Percentiles rank a stretch among this genome's conserved stretches.
phyloP scores from a whole-genome alignment of 1,284 basidiomycete species.

The Amylostereum chailletii region DNA sequence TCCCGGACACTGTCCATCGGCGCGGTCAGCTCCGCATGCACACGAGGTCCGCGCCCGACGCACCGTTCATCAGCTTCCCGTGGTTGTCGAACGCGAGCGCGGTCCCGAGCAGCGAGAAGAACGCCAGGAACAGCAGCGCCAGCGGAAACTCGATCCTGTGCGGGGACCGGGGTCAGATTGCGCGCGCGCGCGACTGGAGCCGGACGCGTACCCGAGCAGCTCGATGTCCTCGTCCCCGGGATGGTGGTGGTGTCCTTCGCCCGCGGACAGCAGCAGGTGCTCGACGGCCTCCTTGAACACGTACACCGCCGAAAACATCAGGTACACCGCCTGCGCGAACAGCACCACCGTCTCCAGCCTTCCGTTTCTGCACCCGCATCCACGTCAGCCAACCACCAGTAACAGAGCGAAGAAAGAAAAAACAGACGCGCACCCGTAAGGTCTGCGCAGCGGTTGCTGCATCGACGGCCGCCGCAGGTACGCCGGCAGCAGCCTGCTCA shows the following conservation, averaged over 20 bases:
- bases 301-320: conserved; percentile 87
- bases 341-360: conserved; percentile 72
- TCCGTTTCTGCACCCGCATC: conserved; percentile 55
- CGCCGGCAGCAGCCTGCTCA: conserved; percentile 44
- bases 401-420: too few species aligned
- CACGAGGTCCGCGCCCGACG: conserved; percentile 16
- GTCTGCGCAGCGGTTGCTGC: conserved; percentile 27
- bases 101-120: conserved; percentile 44
- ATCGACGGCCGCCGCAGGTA: conserved; percentile 20
- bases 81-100: conserved; percentile 61
- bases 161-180: background rate
- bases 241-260: conserved; percentile 60
- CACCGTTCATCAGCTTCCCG: conserved; percentile 58
- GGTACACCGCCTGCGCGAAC: conserved; percentile 84
- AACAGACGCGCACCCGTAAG: conserved; percentile 61
- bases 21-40: background rate
- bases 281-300: conserved; percentile 91
- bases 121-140: conserved; percentile 47
- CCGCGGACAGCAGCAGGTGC: conserved; percentile 62
- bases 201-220: conserved; percentile 29
- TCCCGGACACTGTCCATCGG: conserved; percentile 35
- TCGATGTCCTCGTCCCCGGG: conserved; percentile 35
- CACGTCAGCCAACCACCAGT: too few species aligned
- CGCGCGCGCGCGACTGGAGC: conserved; percentile 1
- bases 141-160: conserved; percentile 64